Evolutionary conservation across 495 filamentous ascomycete genomes (phyloP).

Genomic region (Talaromyces borbonicus): DNA sequence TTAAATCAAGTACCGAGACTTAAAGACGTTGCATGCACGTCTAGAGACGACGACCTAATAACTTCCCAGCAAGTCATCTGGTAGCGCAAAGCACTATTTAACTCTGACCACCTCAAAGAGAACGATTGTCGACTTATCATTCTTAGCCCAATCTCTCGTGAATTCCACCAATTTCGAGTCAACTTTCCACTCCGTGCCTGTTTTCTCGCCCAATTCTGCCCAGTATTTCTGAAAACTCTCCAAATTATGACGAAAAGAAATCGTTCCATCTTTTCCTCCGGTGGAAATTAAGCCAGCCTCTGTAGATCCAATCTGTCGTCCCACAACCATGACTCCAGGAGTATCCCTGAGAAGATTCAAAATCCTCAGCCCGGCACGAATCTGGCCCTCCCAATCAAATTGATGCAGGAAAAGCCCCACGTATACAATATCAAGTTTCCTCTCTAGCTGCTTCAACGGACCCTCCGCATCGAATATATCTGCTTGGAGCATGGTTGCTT

Average conservation of each 20-base stretch:
- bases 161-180: too few relatives aligned
- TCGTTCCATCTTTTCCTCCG: neutral
- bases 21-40: too few relatives aligned
- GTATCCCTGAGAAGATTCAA: neutral
- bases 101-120: too few relatives aligned
- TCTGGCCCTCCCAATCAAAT: slow-evolving; percentile 45
- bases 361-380: neutral
- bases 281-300: neutral
- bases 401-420: slow-evolving; percentile 49
- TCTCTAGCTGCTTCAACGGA: slow-evolving; percentile 19
- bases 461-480: slow-evolving; percentile 40
- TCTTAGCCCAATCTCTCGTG: too few relatives aligned
- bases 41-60: too few relatives aligned
- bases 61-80: too few relatives aligned
- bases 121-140: too few relatives aligned
- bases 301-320: neutral
- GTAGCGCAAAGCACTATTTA: too few relatives aligned
- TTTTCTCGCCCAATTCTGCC: too few relatives aligned
- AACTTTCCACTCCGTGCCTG: too few relatives aligned
- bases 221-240: neutral
- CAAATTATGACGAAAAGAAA: neutral
- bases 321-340: neutral
- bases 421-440: slow-evolving; percentile 45
- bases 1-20: too few relatives aligned
- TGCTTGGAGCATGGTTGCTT: slow-evolving; percentile 36